A percentile compares a stretch with the other conserved stretches of the same genome.
These are phyloP conservation scores for Monilinia fructicola DNA, from an alignment of 2,329 filamentous ascomycete genomes.

Conservation along the genomic window DNA sequence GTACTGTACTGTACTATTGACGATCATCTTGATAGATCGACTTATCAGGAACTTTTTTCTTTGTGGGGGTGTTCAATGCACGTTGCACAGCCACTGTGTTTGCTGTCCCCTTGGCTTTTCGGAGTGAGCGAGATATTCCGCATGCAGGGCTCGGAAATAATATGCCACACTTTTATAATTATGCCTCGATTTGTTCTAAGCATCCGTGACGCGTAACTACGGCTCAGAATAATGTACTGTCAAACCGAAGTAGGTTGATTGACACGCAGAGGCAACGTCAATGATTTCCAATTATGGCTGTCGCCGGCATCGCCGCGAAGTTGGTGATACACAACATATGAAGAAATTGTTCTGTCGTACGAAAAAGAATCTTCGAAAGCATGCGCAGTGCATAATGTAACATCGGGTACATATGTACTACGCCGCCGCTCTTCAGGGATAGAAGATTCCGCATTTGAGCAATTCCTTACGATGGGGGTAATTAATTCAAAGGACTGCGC, in stretches of 20 bases:
- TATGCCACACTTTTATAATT: neutral
- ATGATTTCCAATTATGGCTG: constrained; percentile 6
- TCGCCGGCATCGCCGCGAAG: constrained; percentile 18
- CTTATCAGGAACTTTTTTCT: no score
- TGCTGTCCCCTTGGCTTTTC: constrained; percentile 6
- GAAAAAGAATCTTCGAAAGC: constrained; percentile 15
- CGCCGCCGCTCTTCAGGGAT: neutral
- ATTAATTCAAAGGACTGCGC: neutral
- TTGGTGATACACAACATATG: constrained; percentile 13
- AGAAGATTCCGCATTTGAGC: neutral
- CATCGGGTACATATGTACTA: constrained; percentile 8
- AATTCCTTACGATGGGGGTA: neutral
- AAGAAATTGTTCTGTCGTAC: constrained; percentile 13
- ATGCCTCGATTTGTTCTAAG: constrained; percentile 5
- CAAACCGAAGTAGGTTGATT: neutral
- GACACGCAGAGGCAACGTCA: neutral
- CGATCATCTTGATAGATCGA: constrained; percentile 9
- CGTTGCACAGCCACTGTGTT: constrained; percentile 16
- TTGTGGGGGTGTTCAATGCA: neutral
- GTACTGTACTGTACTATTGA: no score
- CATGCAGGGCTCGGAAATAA: constrained; percentile 14
- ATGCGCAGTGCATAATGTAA: constrained; percentile 1
- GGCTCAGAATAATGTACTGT: neutral
- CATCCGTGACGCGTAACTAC: neutral
- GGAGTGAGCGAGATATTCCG: constrained; percentile 8